Percentiles rank a stretch among this genome's conserved stretches.
phyloP scores from a whole-genome alignment of 116 monocot species.

The Zostera marina region DNA sequence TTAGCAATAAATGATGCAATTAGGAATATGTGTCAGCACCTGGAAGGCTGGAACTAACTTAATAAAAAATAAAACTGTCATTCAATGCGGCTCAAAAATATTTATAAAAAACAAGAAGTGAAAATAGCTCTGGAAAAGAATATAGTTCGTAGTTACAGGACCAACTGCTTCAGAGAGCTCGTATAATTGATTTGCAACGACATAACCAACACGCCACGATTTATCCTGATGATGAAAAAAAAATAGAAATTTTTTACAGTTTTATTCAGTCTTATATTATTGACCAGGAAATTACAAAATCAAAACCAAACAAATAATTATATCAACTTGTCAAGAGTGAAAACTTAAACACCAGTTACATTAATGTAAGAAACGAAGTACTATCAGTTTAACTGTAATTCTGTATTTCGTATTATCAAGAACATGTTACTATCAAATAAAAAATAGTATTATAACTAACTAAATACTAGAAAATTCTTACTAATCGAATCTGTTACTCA shows the following conservation, averaged over 20 bases:
- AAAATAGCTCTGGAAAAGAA: background rate
- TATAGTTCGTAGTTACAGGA: conserved; percentile 48
- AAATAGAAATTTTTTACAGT: background rate
- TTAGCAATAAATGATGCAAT: no score
- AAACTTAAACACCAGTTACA: background rate
- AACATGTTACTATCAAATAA: no score
- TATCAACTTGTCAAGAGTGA: conserved; percentile 1
- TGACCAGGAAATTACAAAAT: background rate
- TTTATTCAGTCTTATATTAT: no score
- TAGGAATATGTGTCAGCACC: background rate
- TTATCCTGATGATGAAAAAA: conserved; percentile 44
- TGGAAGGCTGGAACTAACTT: no score
- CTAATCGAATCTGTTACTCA: no score
- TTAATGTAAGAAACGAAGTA: no score
- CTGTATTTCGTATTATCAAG: no score
- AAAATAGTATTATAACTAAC: no score
- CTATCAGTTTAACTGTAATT: no score
- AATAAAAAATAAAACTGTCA: background rate
- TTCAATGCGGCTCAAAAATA: background rate
- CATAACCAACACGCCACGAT: conserved; percentile 98
- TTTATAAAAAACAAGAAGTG: background rate
- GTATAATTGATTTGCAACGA: conserved; percentile 97
- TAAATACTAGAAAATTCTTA: no score
- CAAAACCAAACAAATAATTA: background rate
- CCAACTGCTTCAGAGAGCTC: conserved; percentile 97